A percentile compares a stretch with the other conserved stretches of the same genome.
Evolutionary conservation across 2,329 filamentous ascomycete genomes (phyloP).

Genomic region (Cordyceps militaris): DNA sequence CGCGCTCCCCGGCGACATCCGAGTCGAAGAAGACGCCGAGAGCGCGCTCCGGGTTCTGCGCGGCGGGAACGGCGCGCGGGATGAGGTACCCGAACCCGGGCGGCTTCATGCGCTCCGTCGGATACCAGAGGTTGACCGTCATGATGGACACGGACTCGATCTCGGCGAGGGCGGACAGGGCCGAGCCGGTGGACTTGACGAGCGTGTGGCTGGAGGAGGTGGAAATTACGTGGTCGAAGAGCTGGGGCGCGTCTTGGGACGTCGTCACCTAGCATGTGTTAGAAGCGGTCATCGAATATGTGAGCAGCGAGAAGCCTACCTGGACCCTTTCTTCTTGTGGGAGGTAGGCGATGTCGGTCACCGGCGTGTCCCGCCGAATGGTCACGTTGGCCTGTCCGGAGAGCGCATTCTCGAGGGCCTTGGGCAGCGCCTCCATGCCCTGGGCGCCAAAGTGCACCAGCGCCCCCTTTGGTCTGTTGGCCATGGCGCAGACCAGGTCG

Average conservation of each 20-base stretch:
- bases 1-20: conserved; percentile 39
- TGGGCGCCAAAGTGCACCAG: conserved; percentile 33
- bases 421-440: conserved; percentile 57
- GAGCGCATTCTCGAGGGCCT: conserved; percentile 46
- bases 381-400: conserved; percentile 49
- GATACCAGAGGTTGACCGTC: conserved; percentile 87
- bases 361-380: conserved; percentile 42
- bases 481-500: conserved; percentile 24
- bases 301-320: conserved; percentile 25
- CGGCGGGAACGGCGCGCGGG: conserved; percentile 61
- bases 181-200: conserved; percentile 27
- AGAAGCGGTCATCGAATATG: background rate
- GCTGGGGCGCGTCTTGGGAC: conserved; percentile 14
- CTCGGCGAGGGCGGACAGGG: conserved; percentile 42
- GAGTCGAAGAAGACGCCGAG: conserved; percentile 92
- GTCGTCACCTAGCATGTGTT: background rate
- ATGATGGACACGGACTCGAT: conserved; percentile 72
- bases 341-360: conserved; percentile 40
- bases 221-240: conserved; percentile 55
- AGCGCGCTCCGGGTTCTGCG: conserved; percentile 72
- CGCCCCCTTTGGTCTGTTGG: conserved; percentile 24
- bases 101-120: conserved; percentile 53
- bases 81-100: conserved; percentile 88
- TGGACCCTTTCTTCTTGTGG: conserved; percentile 30
- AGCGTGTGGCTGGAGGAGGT: conserved; percentile 50